These are phyloP conservation scores for Phaffomyces opuntiae DNA, from an alignment of 805 yeast genomes.

Conservation along the genomic window DNA sequence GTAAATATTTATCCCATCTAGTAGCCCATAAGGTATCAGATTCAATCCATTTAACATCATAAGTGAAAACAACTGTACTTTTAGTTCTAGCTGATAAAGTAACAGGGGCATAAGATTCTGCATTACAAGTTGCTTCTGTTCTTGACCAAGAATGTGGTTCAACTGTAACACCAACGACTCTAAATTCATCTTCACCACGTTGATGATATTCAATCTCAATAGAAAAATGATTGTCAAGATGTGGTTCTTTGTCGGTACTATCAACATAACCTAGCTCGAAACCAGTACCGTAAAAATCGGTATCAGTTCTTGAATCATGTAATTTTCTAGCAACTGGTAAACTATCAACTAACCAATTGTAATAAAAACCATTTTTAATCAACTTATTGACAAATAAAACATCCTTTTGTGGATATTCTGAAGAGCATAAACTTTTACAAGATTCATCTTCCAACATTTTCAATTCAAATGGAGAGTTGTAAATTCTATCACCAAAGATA, in stretches of 20 bases:
- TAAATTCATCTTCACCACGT: conserved; percentile 55
- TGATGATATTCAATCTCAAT: conserved; percentile 77
- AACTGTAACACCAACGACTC: conserved; percentile 89
- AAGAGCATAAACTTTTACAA: conserved; percentile 63
- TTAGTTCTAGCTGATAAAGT: conserved; percentile 36
- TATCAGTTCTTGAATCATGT: conserved; percentile 48
- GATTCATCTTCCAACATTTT: conserved; percentile 65
- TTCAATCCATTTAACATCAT: conserved; percentile 66
- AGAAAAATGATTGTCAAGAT: conserved; percentile 75
- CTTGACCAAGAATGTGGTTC: conserved; percentile 55
- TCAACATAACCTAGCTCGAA: conserved; percentile 73
- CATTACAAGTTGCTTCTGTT: conserved; percentile 28
- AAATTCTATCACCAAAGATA: conserved; percentile 91
- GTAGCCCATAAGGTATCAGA: conserved; percentile 91
- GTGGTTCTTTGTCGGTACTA: conserved; percentile 40
- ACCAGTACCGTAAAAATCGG: conserved; percentile 70
- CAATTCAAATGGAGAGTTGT: conserved; percentile 82
- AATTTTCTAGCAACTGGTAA: conserved; percentile 78
- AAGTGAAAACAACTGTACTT: conserved; percentile 72
- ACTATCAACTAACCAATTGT: conserved; percentile 93
- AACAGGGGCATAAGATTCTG: conserved; percentile 33
- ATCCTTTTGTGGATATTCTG: conserved; percentile 54
- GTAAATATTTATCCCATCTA: conserved; percentile 95
- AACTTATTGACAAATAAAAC: conserved; percentile 69
- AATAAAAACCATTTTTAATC: conserved; percentile 75